A percentile compares a stretch with the other conserved stretches of the same genome.
phyloP scores from a whole-genome alignment of 805 yeast genomes.

The Isabelozyma pseudorhagii region DNA sequence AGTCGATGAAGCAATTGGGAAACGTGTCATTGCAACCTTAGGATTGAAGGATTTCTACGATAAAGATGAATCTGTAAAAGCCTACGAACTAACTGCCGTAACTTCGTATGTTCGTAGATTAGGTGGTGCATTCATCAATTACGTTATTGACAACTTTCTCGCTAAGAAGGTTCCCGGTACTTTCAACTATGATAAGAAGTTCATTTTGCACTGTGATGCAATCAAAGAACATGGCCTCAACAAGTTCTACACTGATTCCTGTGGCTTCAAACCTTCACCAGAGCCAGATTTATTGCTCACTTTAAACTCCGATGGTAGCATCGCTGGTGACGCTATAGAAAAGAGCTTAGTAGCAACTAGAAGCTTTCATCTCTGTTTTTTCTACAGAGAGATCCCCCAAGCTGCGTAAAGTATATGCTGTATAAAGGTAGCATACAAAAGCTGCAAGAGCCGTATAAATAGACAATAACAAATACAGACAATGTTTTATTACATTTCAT shows the following conservation, averaged over 20 bases:
- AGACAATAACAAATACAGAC: too few species aligned
- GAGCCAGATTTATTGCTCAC: conserved; percentile 13
- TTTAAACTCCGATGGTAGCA: conserved; percentile 13
- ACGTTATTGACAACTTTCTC: conserved; percentile 13
- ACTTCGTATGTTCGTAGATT: conserved; percentile 47
- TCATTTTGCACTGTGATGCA: conserved; percentile 34
- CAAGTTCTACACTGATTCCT: conserved; percentile 38
- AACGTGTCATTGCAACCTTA: conserved; percentile 24
- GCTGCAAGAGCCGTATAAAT: too few species aligned
- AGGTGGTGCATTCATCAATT: conserved; percentile 28
- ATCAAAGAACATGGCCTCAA: conserved; percentile 50
- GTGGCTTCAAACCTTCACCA: conserved; percentile 32
- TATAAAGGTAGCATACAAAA: too few species aligned
- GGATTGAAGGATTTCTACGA: conserved; percentile 15
- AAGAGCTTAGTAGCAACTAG: conserved; percentile 33
- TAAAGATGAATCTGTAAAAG: conserved; percentile 4
- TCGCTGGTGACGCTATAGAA: conserved; percentile 24
- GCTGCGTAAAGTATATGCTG: neutral
- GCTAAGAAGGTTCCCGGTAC: conserved; percentile 1
- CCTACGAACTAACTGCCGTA: conserved; percentile 49
- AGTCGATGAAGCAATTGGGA: conserved; percentile 11
- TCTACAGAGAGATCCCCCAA: conserved; percentile 21
- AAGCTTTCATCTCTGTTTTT: conserved; percentile 41
- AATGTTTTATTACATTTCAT: too few species aligned
- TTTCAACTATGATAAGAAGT: neutral